Base-by-base conservation (phyloP, 768 basidiomycete genomes). In the Tricholoma furcatifolium region DNA sequence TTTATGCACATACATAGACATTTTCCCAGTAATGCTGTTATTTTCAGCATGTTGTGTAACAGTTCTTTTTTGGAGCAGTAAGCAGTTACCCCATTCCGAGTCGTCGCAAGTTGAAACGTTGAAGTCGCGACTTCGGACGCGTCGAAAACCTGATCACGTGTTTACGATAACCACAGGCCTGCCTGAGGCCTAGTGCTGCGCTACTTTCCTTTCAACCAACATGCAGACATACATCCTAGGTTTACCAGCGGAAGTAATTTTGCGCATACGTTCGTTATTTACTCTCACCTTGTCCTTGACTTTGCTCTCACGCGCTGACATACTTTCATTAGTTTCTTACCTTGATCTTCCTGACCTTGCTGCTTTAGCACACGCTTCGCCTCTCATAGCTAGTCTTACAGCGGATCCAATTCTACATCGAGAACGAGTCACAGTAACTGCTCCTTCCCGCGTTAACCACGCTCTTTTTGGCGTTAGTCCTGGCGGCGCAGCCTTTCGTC, bases 301-400 rank as follows among this genome's bases (percentile, higher is more conserved):
- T 27, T 27, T 27, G 3, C 27, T 7, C 27, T 27, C 27, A 21
- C 51, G 9, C 47, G 31, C 18, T 41, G 20, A 24, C 50, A 18
- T 27, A 31, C 41, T 43, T 39, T 42, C 18, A 21, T 2, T 51
- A 88, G 87, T 87, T 41, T 82, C 84, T 0, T 90, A 80, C 65
- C 74, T 91, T 50, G 88, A 90, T 66, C 67, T 89, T 6, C 88
- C 88, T 0, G 88, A 91, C 62, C 77, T 89, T 42, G 78, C 77
- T 43, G 61, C 73, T 1, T 64, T 88, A 36, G 75, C 79, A 7
- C 76, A 71, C 50, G 71, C 77, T 23, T 77, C 71, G 47, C 80
- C 75, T 23, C 54, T 65, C 20, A 71, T 89, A 6, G 74, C 75
- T 7, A 62, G 61, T 6, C 71, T 88, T 47, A 78, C 84, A 10